These are phyloP conservation scores for Gymnopilus dilepis DNA, from an alignment of 768 basidiomycete genomes.

Conservation along the genomic window DNA sequence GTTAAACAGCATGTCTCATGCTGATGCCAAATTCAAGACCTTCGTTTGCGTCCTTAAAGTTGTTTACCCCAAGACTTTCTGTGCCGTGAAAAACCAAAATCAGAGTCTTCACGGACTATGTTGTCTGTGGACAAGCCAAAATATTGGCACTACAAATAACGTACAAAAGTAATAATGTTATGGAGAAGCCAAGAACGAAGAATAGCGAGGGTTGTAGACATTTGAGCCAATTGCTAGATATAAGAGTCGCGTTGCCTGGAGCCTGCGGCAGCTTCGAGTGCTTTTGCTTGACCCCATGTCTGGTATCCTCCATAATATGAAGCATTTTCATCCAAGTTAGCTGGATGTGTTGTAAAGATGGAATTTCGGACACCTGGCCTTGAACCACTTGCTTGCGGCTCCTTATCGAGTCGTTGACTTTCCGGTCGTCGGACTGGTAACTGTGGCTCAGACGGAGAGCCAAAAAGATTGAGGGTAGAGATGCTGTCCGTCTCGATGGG, in stretches of 20 bases:
- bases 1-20: no score
- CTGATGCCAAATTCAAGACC: no score
- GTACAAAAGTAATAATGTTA: no score
- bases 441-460: neutral
- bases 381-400: constrained; percentile 15
- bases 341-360: neutral
- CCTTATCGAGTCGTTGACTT: neutral
- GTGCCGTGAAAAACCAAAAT: no score
- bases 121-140: no score
- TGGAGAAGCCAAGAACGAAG: no score
- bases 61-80: no score
- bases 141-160: no score
- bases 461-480: constrained; percentile 8
- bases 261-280: constrained; percentile 21
- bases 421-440: neutral
- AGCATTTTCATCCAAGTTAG: constrained; percentile 14
- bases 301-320: constrained; percentile 28
- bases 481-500: constrained; percentile 7
- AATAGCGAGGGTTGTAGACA: no score
- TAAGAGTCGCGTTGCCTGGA: constrained; percentile 24
- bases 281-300: constrained; percentile 27
- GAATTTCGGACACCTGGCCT: neutral
- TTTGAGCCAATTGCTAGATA: neutral
- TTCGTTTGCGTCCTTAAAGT: no score
- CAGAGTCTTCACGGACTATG: no score